Percentiles rank a stretch among this genome's conserved stretches.
phyloP scores from a whole-genome alignment of 2,329 filamentous ascomycete genomes.

The Scedosporium aurantiacum region DNA sequence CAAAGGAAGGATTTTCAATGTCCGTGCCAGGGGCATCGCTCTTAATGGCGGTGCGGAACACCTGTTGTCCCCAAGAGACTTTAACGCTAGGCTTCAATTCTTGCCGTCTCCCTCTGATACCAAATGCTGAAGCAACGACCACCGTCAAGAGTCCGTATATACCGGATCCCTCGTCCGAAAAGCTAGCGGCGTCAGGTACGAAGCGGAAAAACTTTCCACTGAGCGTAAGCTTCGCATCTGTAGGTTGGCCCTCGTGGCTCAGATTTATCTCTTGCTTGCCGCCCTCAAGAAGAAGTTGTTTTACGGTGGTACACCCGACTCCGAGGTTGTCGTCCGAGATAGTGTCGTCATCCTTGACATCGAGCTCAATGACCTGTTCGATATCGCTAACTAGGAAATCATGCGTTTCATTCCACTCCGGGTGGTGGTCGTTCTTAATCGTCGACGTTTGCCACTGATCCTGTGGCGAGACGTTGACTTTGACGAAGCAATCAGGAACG shows the following conservation, averaged over 20 bases:
- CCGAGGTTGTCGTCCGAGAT: conserved; percentile 32
- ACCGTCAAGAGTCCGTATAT: conserved; percentile 30
- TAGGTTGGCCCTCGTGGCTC: conserved; percentile 24
- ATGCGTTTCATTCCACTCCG: conserved; percentile 35
- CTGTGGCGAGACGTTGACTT: conserved; percentile 31
- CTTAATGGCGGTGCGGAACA: conserved; percentile 30
- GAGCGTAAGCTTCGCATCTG: conserved; percentile 22
- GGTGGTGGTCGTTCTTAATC: conserved; percentile 29
- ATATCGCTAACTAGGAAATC: conserved; percentile 34
- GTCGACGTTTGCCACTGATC: conserved; percentile 29
- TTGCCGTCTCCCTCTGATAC: conserved; percentile 29
- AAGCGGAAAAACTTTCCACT: conserved; percentile 30
- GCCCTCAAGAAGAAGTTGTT: conserved; percentile 27
- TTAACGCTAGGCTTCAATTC: conserved; percentile 33
- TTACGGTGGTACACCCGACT: conserved; percentile 26
- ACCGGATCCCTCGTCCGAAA: conserved; percentile 18
- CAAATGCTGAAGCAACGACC: conserved; percentile 29
- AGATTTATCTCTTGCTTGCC: conserved; percentile 29
- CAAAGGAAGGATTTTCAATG: conserved; percentile 36
- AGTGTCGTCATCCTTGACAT: conserved; percentile 33
- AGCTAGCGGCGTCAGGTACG: conserved; percentile 21
- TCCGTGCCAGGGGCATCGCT: conserved; percentile 31
- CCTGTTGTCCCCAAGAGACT: conserved; percentile 16
- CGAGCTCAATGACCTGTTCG: conserved; percentile 28
- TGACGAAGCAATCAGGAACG: conserved; percentile 34